Percentiles rank a stretch among this genome's conserved stretches.
Evolutionary conservation across 2,329 filamentous ascomycete genomes (phyloP).

Genomic region (Tolypocladium guangdongense): DNA sequence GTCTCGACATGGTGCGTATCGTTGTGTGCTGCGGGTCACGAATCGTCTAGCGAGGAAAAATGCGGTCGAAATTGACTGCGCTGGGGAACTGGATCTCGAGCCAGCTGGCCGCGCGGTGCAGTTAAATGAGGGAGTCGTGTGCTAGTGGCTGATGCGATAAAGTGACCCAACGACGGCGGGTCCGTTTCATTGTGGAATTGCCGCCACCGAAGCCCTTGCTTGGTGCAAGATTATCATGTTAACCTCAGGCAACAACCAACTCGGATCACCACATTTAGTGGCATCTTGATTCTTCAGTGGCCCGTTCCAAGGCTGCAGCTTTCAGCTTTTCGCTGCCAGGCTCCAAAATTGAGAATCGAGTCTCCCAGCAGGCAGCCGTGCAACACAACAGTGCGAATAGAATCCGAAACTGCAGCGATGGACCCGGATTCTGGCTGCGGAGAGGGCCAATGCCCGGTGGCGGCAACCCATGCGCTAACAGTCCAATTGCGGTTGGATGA

Average conservation of each 20-base stretch:
- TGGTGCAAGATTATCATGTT: background rate
- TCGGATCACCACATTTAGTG: background rate
- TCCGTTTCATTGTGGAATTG: too few relatives aligned
- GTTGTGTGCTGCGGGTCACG: background rate
- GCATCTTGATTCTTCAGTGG: background rate
- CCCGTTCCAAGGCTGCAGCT: background rate
- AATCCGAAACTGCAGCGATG: background rate
- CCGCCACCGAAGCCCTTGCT: too few relatives aligned
- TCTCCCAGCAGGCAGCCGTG: background rate
- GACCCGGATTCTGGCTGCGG: background rate
- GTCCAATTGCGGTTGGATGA: background rate
- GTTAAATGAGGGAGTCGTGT: background rate
- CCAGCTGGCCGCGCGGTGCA: background rate
- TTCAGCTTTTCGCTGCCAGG: background rate
- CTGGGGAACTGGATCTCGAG: background rate
- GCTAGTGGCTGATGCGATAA: too few relatives aligned
- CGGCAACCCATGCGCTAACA: background rate
- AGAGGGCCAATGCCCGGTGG: background rate
- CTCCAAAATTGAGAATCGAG: background rate
- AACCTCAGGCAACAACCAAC: constrained; percentile 7
- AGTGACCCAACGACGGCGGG: too few relatives aligned
- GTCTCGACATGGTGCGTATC: constrained; percentile 57
- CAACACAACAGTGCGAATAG: background rate
- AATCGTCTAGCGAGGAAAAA: background rate
- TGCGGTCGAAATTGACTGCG: background rate